Base-by-base conservation (phyloP, 1,139 yeast species). In the Scheffersomyces segobiensis region DNA sequence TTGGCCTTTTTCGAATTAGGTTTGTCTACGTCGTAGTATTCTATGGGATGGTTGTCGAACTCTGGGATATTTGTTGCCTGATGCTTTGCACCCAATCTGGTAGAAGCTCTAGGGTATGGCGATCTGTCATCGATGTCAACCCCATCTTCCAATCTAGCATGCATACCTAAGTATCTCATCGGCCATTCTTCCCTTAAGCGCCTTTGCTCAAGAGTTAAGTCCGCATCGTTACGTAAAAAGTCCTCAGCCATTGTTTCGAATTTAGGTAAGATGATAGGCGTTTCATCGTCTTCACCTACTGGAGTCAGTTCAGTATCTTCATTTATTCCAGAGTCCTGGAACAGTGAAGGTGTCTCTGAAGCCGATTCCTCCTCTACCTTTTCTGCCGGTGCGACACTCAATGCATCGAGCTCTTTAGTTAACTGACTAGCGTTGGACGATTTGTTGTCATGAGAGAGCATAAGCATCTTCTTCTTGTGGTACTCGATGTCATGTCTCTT, bases 21-120 rank as follows among this genome's bases (percentile, higher is more conserved):
- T 52, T 65, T 63, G 3, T 73, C 76, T 1, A 67, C 66, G 62
- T 88, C 93, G 68, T 87, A 89, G 68, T 89, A 91, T n/a, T 82
- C 82, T 1, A 91, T 86, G 0, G 86, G 88, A 59, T 86, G 87
- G 46, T 83, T 91, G 19, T 79, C 81, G 86, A 87, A 91, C 46
- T 88, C 93, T 0, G 87, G 85, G 14, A 91, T 82, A 46, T 81
- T 80, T 0, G 86, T 79, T 10, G 88, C 88, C 71, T 92, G 97
- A 67, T 89, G 89, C 60, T 85, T 87, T 3, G 90, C 75, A 0
- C 97, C 97, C 17, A 91, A 70, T 59, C 96, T 75, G 0, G 96
- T 89, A 2, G 90, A 88, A 0, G 96, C 96, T 59, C 96, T 75
- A 0, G 97, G 96, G 65, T 89, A 89, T 0, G 95, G 93, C 3